These are phyloP conservation scores for Tremellales sp. DNA, from an alignment of 1,284 basidiomycete genomes.

Conservation along the genomic window DNA sequence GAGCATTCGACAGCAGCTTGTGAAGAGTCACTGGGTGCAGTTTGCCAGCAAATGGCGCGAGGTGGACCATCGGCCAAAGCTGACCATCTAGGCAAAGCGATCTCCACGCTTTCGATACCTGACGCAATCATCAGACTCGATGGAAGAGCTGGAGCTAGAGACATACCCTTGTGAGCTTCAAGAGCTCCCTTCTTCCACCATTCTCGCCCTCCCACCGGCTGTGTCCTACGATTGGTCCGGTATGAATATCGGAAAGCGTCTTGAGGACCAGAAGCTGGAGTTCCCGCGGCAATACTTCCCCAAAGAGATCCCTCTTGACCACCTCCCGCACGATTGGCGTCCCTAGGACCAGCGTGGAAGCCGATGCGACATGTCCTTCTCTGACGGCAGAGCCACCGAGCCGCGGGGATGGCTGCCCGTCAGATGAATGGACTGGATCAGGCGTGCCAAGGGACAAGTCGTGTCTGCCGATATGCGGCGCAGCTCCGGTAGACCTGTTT, in stretches of 20 bases:
- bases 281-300: slow-evolving; percentile 65
- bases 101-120: slow-evolving; percentile 82
- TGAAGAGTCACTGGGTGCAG: slow-evolving; percentile 36
- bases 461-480: not conserved
- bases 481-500: not conserved
- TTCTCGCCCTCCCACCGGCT: slow-evolving; percentile 66
- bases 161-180: slow-evolving; percentile 72
- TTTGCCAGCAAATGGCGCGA: slow-evolving; percentile 57
- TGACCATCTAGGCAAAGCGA: slow-evolving; percentile 78
- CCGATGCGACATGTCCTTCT: slow-evolving; percentile 9
- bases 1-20: slow-evolving; percentile 45
- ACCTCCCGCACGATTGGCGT: not conserved
- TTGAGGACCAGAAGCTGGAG: slow-evolving; percentile 63
- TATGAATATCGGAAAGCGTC: slow-evolving; percentile 50
- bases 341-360: not conserved
- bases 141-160: not conserved
- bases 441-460: not conserved
- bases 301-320: slow-evolving; percentile 24
- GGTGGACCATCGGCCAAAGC: slow-evolving; percentile 67
- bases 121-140: slow-evolving; percentile 8
- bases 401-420: not conserved
- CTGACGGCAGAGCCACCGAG: slow-evolving; percentile 5
- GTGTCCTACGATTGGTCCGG: slow-evolving; percentile 50
- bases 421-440: not conserved
- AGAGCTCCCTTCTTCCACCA: slow-evolving; percentile 68